Evolutionary conservation across 306 rosid species (phyloP), one percentile per base, ranked within the genome.

Genomic region (Heteromeles arbutifolia): DNA sequence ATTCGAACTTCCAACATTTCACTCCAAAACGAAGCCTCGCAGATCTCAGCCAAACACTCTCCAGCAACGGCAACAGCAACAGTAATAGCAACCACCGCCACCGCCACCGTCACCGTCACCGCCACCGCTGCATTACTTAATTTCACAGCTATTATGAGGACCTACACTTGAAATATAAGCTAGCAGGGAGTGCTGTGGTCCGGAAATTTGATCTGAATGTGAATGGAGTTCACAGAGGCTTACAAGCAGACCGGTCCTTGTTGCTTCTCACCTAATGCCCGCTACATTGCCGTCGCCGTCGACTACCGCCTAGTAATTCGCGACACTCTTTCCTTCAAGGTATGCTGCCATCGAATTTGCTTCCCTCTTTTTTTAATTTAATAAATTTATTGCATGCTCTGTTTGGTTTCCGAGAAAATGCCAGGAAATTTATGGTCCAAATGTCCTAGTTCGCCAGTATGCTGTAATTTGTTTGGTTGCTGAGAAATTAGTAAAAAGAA

Each of bases 241-340:
- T 95, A 90, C 90, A 95, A 95, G 81, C 98, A 90, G 86, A 90
- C 88, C 5, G 98, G 98, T 15, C 97, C 97, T 2, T 95, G 89
- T 80, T 95, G 87, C 75, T 95, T 95, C 91, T 95, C 98, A 12
- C 98, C 98, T 78, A 90, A 92, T 68, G 85, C 97, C 70, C 97
- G 96, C 72, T 95, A 71, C 83, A 87, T 95, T 10, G 97, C 98
- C 63, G 93, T 89, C 11, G 97, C 96, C 63, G 99, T 92, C 78
- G 99, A 95, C 79, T 95, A 92, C 70, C 97, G 97, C 84, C 99
- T 95, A 75, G 97, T 95, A 31, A 93, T 95, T 83, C 97, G 99
- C 32, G 96, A 95, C 26, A 92, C 93, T 69, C 75, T 89, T 73
- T 92, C 97, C n/a, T 88, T 95, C 58, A 95, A 92, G 97, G 97